phyloP scores from a whole-genome alignment of 495 filamentous ascomycete species.

The Entonaema liquescens region DNA sequence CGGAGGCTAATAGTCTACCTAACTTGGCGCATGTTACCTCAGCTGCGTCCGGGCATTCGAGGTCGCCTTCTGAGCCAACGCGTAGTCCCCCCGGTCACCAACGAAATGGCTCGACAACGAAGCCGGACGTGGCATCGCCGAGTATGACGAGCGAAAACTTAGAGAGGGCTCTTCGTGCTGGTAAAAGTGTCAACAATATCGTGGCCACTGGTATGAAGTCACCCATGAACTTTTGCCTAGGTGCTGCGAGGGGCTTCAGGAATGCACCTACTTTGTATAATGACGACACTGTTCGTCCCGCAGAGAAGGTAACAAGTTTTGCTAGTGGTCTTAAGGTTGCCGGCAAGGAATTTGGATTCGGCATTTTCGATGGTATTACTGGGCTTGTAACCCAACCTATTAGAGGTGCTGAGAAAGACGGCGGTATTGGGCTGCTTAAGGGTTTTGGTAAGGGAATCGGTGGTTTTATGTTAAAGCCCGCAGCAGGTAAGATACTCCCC shows the following conservation, averaged over 20 bases:
- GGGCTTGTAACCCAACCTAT: conserved; percentile 76
- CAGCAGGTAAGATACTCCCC: conserved; percentile 61
- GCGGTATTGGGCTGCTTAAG: conserved; percentile 73
- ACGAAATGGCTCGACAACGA: conserved; percentile 3
- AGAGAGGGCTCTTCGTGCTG: conserved; percentile 66
- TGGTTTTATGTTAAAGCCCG: conserved; percentile 73
- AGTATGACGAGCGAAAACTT: conserved; percentile 44
- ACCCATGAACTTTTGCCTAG: conserved; percentile 82
- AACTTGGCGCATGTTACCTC: conserved; percentile 16
- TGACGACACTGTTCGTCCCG: conserved; percentile 73
- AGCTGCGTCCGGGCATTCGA: conserved; percentile 17
- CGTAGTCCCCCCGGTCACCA: conserved; percentile 21
- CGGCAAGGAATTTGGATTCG: conserved; percentile 71
- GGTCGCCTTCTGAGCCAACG: conserved; percentile 25
- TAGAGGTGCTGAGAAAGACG: conserved; percentile 72
- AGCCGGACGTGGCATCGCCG: conserved; percentile 14
- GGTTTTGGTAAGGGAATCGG: conserved; percentile 80
- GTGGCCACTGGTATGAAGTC: conserved; percentile 75
- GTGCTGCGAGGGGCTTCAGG: conserved; percentile 83
- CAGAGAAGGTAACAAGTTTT: conserved; percentile 75
- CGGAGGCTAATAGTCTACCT: conserved; percentile 8
- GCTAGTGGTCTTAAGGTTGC: conserved; percentile 72
- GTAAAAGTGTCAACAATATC: conserved; percentile 72
- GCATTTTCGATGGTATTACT: conserved; percentile 75
- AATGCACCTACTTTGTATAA: conserved; percentile 83